These are phyloP conservation scores for Lepiota brunneoincarnata DNA, from an alignment of 768 basidiomycete genomes.

Conservation along the genomic window DNA sequence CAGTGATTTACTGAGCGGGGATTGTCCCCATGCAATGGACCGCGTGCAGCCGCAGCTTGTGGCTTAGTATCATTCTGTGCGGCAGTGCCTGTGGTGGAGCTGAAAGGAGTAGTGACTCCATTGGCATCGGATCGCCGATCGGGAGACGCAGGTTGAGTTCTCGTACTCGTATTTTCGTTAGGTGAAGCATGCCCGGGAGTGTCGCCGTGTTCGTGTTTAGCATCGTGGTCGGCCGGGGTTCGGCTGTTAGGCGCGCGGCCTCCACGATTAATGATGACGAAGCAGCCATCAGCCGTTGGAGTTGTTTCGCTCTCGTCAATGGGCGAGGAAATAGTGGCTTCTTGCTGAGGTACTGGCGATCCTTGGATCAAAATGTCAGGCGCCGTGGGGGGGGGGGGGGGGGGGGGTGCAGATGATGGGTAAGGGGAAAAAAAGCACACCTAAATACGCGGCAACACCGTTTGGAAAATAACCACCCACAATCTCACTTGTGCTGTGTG, in stretches of 20 bases:
- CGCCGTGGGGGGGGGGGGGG: too few relatives aligned
- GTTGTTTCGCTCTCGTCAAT: constrained; percentile 10
- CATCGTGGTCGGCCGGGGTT: background rate
- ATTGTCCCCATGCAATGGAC: background rate
- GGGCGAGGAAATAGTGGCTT: background rate
- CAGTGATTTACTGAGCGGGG: background rate
- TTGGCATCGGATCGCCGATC: background rate
- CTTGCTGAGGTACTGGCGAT: background rate
- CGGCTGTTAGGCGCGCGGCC: background rate
- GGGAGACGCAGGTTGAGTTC: background rate
- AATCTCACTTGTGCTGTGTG: constrained; percentile 3
- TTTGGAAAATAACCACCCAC: constrained; percentile 8
- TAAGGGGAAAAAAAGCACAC: too few relatives aligned
- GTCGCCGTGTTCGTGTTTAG: background rate
- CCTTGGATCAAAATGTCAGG: background rate
- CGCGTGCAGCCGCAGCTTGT: background rate
- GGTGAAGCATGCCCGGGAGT: background rate
- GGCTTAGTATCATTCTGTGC: background rate
- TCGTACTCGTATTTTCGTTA: background rate
- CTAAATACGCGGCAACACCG: constrained; percentile 1
- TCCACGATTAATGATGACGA: constrained; percentile 10
- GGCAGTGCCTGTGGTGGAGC: background rate
- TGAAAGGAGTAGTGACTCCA: background rate
- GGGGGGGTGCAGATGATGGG: too few relatives aligned
- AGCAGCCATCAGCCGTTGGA: background rate